Base-by-base conservation (phyloP, 1,139 yeast genomes). In the Nakaseomyces uthaithaninus region DNA sequence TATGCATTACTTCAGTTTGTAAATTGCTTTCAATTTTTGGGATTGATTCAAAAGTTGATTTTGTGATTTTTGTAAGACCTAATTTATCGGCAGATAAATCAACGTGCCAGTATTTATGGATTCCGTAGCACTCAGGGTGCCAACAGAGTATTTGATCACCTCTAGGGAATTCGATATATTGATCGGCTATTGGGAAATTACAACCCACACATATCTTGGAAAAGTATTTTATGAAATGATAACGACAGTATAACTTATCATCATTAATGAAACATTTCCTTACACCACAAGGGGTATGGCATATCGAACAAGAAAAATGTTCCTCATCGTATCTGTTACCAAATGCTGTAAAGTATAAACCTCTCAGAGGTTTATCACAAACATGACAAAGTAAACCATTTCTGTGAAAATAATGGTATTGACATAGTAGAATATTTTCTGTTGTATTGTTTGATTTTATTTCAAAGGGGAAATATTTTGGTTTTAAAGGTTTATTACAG, bases 91-190 rank as follows among this genome's bases (percentile, higher is more conserved):
- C 74, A 3, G 80, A 71, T n/a, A 87, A 68, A 44, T 80, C 75
- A 19, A 89, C 95, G 56, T 86, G 89, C 98, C 98, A 93, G 55
- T 87, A 89, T 59, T 89, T 89, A 66, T 84, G 89, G 38, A 91
- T 94, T 89, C 93, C 93, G 59, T 87, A 93, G 66, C 98, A 93
- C 60, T 93, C 98, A 2, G 97, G 97, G 61, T 93, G 99, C 98
- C 98, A 93, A 57, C 87, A 95, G 59, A 89, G 95, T 48, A 83
- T 82, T 51, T 83, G 73, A n/a, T 96, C 96, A 37, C 95, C 95
- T 50, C 94, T 72, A 48, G 78, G 85, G 37, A 91, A 76, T 60
- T 91, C 96, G 27, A 89, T 95, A 63, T 87, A 91, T 59, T 91
- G 97, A 54, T 89, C 89, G 25, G 93, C 76, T 42, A 91, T 91